A percentile compares a stretch with the other conserved stretches of the same genome.
These are phyloP conservation scores for Fusarium sp. DNA, from an alignment of 2,329 filamentous ascomycete genomes.

Conservation along the genomic window DNA sequence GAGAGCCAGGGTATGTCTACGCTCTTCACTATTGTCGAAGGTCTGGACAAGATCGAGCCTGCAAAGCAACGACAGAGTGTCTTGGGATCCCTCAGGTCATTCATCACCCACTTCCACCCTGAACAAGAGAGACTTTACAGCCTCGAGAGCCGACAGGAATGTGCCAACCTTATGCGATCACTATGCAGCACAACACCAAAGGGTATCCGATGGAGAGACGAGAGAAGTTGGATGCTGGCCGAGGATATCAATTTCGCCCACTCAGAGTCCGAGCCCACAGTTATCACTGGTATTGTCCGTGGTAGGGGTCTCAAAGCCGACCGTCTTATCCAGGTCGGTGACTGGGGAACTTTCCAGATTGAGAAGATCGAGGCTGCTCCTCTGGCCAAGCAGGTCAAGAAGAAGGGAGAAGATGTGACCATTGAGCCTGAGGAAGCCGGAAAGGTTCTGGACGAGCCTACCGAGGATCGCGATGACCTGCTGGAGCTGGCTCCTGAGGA, in stretches of 20 bases:
- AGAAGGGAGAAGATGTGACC: conserved; percentile 78
- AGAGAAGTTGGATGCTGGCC: conserved; percentile 93
- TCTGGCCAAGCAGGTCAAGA: conserved; percentile 70
- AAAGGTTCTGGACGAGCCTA: conserved; percentile 76
- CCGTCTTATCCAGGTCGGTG: conserved; percentile 88
- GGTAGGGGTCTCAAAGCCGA: conserved; percentile 91
- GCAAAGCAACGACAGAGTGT: conserved; percentile 83
- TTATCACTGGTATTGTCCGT: conserved; percentile 87
- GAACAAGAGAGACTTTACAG: conserved; percentile 91
- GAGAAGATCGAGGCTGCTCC: conserved; percentile 88
- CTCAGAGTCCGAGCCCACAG: conserved; percentile 70
- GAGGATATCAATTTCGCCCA: conserved; percentile 83
- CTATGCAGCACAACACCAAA: conserved; percentile 93
- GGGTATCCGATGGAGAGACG: conserved; percentile 94
- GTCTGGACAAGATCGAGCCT: conserved; percentile 81
- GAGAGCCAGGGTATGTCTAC: conserved; percentile 96
- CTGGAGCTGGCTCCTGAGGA: conserved; percentile 89
- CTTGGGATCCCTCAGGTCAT: conserved; percentile 86
- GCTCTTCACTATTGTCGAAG: conserved; percentile 86
- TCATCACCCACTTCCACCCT: conserved; percentile 94
- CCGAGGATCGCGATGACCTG: conserved; percentile 85
- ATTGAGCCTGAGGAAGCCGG: conserved; percentile 71
- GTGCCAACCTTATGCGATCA: conserved; percentile 89
- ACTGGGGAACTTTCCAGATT: conserved; percentile 95
- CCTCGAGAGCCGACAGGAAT: conserved; percentile 89